A percentile compares a stretch with the other conserved stretches of the same genome.
Conservation (phyloP, 768 basidiomycete species). For the Rhodotorula toruloides region DNA sequence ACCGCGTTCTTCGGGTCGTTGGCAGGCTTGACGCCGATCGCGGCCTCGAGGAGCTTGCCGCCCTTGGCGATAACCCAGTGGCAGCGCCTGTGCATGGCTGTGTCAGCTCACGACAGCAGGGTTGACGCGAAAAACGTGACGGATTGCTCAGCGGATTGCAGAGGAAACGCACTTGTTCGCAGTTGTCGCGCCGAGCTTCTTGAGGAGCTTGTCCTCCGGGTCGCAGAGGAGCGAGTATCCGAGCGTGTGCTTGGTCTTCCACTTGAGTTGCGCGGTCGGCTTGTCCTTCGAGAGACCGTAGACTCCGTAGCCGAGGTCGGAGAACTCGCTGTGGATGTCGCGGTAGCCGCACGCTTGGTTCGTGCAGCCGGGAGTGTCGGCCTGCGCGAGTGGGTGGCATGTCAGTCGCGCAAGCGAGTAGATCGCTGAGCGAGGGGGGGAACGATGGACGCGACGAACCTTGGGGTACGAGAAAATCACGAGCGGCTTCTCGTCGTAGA, state of each 20-base stretch:
- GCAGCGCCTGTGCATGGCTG: conserved; percentile 71
- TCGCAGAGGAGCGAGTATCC: conserved; percentile 85
- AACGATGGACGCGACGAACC: neutral
- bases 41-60: conserved; percentile 78
- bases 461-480: conserved; percentile 70
- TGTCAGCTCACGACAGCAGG: neutral
- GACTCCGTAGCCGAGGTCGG: conserved; percentile 62
- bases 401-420: neutral
- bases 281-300: conserved; percentile 80
- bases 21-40: conserved; percentile 75
- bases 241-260: conserved; percentile 61
- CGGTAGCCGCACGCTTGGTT: conserved; percentile 73
- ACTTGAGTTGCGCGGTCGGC: conserved; percentile 58
- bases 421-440: neutral
- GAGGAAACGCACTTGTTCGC: conserved; percentile 52
- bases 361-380: conserved; percentile 11
- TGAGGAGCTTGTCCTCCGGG: conserved; percentile 72
- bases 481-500: conserved; percentile 53
- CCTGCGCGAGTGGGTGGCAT: neutral
- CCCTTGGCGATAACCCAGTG: conserved; percentile 92
- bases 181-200: conserved; percentile 70
- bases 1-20: conserved; percentile 57
- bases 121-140: too few relatives aligned
- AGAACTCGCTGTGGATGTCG: conserved; percentile 63
- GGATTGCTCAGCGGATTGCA: neutral